Conservation (phyloP, 139 green algal genomes). For the Pleodorina starrii region DNA sequence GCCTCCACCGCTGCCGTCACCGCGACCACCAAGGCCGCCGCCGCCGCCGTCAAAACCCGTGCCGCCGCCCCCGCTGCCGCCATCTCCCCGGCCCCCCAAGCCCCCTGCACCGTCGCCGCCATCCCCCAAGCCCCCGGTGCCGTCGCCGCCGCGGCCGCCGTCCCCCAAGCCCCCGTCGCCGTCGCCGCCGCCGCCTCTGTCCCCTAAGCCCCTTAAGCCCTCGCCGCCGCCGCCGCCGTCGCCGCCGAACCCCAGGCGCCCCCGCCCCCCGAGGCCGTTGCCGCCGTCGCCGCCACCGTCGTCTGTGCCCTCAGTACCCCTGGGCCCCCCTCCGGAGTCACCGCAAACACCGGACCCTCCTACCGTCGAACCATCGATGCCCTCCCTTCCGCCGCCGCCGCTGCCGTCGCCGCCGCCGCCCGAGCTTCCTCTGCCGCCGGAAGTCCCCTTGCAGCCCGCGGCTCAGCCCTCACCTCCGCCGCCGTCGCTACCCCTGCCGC, state of each 20-base stretch:
- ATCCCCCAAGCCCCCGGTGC: no score
- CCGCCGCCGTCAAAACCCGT: background rate
- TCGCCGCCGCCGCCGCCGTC: background rate
- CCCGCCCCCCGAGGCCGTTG: background rate
- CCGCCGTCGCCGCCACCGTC: background rate
- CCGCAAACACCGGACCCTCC: no score
- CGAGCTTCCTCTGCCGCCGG: no score
- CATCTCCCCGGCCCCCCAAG: background rate
- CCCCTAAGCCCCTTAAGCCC: background rate
- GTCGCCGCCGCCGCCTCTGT: background rate
- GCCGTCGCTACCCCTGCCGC: background rate
- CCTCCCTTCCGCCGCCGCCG: background rate
- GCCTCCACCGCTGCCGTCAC: background rate
- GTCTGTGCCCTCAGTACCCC: background rate
- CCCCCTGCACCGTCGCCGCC: background rate
- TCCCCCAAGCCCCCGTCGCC: background rate
- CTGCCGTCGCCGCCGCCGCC: background rate
- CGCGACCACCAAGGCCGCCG: background rate
- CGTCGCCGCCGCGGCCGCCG: background rate
- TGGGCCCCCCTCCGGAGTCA: background rate
- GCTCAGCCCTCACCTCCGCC: background rate
- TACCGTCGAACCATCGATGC: background rate
- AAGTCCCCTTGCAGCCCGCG: background rate
- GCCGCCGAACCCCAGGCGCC: background rate
- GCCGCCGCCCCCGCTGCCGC: background rate